These are phyloP conservation scores for Ascocoryne sarcoides DNA, from an alignment of 2,329 filamentous ascomycete species.

Conservation along the genomic window DNA sequence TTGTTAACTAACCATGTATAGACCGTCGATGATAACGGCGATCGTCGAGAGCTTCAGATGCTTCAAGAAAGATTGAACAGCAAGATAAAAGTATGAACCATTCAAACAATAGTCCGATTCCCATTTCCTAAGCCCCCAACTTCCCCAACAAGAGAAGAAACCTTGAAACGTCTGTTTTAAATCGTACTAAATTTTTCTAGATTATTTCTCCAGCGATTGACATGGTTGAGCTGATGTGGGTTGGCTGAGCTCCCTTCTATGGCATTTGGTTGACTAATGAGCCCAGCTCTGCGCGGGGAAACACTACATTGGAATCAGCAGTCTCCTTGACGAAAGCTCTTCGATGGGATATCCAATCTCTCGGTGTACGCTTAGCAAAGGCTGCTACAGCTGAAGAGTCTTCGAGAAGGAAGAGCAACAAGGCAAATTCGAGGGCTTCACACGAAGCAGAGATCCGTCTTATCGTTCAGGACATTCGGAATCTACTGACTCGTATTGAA, in stretches of 20 bases:
- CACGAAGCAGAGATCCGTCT: conserved; percentile 56
- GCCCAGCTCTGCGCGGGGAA: conserved; percentile 57
- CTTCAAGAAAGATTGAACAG: conserved; percentile 69
- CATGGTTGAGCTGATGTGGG: conserved; percentile 80
- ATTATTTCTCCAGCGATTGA: conserved; percentile 87
- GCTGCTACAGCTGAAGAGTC: conserved; percentile 57
- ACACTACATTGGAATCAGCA: conserved; percentile 75
- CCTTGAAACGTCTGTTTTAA: not conserved
- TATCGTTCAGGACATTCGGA: conserved; percentile 69
- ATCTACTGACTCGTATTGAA: conserved; percentile 70
- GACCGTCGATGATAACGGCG: conserved; percentile 62
- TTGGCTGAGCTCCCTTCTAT: conserved; percentile 28
- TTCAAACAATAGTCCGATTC: not conserved
- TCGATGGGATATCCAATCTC: conserved; percentile 70
- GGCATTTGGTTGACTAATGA: conserved; percentile 12
- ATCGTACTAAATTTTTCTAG: conserved; percentile 33
- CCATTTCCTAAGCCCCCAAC: not conserved
- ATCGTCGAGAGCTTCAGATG: conserved; percentile 57
- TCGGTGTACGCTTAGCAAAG: conserved; percentile 66
- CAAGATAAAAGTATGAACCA: conserved; percentile 66
- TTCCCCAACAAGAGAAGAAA: not conserved
- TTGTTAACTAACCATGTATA: conserved; percentile 18
- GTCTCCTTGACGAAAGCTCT: conserved; percentile 75
- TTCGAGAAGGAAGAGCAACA: conserved; percentile 33
- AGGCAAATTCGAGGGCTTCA: conserved; percentile 41